A percentile compares a stretch with the other conserved stretches of the same genome.
phyloP scores from a whole-genome alignment of 306 rosid genomes.

The Lathyrus tuberosus region DNA sequence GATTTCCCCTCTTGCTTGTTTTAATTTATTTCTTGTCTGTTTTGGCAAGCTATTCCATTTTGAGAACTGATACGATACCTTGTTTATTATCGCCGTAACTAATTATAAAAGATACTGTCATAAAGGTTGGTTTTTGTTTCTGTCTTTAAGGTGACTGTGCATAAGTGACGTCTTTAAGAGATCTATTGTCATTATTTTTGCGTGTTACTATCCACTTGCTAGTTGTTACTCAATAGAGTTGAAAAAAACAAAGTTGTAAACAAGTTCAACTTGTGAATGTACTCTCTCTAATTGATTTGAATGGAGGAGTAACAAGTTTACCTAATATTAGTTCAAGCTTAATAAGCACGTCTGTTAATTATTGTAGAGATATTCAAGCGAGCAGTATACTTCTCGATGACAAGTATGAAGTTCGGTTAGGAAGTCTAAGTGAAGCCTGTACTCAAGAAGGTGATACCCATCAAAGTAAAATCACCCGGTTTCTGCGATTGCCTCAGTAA shows the following conservation, averaged over 20 bases:
- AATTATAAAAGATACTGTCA: constrained; percentile 14
- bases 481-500: constrained; percentile 63
- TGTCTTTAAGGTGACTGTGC: constrained; percentile 6
- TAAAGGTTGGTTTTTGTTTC: constrained; percentile 23
- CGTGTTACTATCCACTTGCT: neutral
- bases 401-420: constrained; percentile 91
- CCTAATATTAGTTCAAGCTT: constrained; percentile 22
- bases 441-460: constrained; percentile 85
- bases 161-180: neutral
- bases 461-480: constrained; percentile 76
- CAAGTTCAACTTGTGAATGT: constrained; percentile 7
- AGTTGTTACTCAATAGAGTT: constrained; percentile 16
- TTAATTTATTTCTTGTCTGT: neutral
- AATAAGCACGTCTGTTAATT: constrained; percentile 41
- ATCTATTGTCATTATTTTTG: constrained; percentile 32
- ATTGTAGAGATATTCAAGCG: constrained; percentile 88
- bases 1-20: constrained; percentile 26
- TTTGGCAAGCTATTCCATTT: neutral
- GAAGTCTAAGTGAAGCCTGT: constrained; percentile 81
- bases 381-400: constrained; percentile 95
- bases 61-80: constrained; percentile 11
- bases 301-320: neutral
- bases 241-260: constrained; percentile 23
- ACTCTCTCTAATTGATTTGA: constrained; percentile 19
- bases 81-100: neutral